phyloP scores from a whole-genome alignment of 441 rosid species.

The Gossypium aridum region DNA sequence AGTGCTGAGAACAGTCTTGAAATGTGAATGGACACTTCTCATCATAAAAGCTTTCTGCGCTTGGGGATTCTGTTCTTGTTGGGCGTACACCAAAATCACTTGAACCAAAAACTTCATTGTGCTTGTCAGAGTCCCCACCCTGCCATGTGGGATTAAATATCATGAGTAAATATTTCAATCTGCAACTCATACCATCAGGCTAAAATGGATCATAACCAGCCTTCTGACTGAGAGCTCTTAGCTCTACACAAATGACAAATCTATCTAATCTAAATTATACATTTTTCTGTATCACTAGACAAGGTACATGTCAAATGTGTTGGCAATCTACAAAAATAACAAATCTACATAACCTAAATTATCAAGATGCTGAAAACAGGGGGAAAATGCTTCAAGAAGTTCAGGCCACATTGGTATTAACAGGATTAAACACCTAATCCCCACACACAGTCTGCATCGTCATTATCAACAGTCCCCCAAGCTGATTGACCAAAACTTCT shows the following conservation, averaged over 20 bases:
- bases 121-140: constrained; percentile 33
- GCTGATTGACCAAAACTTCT: constrained; percentile 83
- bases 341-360: not conserved
- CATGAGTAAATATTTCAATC: not conserved
- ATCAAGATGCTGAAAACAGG: constrained; percentile 1
- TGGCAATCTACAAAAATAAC: not conserved
- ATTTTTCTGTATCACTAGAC: not conserved
- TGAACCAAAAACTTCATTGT: constrained; percentile 51
- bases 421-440: constrained; percentile 45
- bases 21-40: constrained; percentile 58
- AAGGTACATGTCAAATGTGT: not conserved
- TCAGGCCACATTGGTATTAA: constrained; percentile 52
- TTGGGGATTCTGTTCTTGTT: constrained; percentile 57
- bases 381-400: constrained; percentile 10
- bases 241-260: not conserved
- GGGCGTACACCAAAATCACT: constrained; percentile 50
- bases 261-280: too few species aligned
- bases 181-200: not conserved
- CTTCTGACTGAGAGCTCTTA: not conserved
- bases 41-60: constrained; percentile 36
- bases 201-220: not conserved
- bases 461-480: constrained; percentile 94
- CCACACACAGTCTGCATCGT: constrained; percentile 91
- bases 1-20: constrained; percentile 84
- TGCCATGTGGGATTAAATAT: constrained; percentile 22